Conservation (phyloP, 768 basidiomycete genomes). For the Boletus patriciae region DNA sequence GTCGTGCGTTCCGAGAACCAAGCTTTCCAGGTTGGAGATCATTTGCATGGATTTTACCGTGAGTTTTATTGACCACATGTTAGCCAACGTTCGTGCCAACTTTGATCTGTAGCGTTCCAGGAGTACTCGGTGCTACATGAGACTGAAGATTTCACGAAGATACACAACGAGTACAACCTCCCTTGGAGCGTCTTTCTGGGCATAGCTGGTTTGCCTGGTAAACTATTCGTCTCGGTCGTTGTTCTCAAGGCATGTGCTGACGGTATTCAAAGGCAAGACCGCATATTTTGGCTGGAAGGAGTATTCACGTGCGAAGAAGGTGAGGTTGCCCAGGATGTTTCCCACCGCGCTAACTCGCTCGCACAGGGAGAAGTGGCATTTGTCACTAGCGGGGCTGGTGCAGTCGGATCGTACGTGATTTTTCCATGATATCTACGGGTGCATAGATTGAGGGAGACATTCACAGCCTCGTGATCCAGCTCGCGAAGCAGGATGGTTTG, state of each 20-base stretch:
- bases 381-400: constrained; percentile 43
- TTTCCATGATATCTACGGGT: background rate
- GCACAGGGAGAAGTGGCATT: constrained; percentile 50
- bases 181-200: constrained; percentile 33
- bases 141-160: background rate
- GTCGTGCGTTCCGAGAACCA: constrained; percentile 19
- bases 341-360: background rate
- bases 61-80: constrained; percentile 8
- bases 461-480: constrained; percentile 47
- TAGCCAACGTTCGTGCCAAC: background rate
- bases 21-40: constrained; percentile 14
- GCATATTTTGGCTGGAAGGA: constrained; percentile 19
- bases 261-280: constrained; percentile 19
- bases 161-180: constrained; percentile 30
- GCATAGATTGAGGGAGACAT: background rate
- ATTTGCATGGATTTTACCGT: constrained; percentile 27
- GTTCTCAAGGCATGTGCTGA: constrained; percentile 4
- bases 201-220: constrained; percentile 28
- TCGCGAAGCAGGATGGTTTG: constrained; percentile 50
- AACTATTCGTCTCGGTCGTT: background rate
- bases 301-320: constrained; percentile 21
- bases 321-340: constrained; percentile 9
- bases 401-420: constrained; percentile 59
- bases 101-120: constrained; percentile 32
- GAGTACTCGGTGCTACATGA: constrained; percentile 12